Conservation (phyloP, 768 basidiomycete species). For the Termitomyces eurrhizus region DNA sequence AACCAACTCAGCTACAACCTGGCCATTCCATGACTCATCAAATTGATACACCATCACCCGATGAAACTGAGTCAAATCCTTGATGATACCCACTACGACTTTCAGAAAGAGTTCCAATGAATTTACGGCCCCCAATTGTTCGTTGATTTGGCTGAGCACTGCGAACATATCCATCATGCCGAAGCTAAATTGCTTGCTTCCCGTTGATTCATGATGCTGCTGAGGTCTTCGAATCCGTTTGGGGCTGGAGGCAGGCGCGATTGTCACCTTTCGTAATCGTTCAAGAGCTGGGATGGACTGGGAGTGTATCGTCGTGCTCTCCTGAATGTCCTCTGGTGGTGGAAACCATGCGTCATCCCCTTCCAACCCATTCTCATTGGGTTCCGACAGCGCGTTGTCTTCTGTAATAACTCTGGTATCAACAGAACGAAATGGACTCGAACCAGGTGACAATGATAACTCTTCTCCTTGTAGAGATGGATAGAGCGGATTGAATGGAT, state of each 20-base stretch:
- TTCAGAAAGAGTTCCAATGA: conserved; percentile 70
- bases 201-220: conserved; percentile 15
- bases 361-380: conserved; percentile 6
- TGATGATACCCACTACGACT: conserved; percentile 64
- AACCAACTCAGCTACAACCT: conserved; percentile 74
- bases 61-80: conserved; percentile 80
- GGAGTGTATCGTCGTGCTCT: conserved; percentile 64
- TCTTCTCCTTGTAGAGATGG: conserved; percentile 27
- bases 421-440: neutral
- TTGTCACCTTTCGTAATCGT: conserved; percentile 51
- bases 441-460: neutral
- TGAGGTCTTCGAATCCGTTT: conserved; percentile 7
- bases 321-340: conserved; percentile 55
- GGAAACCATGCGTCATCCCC: conserved; percentile 37
- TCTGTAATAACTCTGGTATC: neutral
- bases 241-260: conserved; percentile 11
- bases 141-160: conserved; percentile 75
- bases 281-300: conserved; percentile 71
- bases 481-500: conserved; percentile 67
- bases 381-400: neutral
- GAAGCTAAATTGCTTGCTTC: conserved; percentile 24
- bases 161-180: conserved; percentile 82
- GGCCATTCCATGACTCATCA: conserved; percentile 75
- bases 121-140: conserved; percentile 64
- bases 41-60: conserved; percentile 82